phyloP scores from a whole-genome alignment of 768 basidiomycete species.

The Xerocomus brunneocitrinus region DNA sequence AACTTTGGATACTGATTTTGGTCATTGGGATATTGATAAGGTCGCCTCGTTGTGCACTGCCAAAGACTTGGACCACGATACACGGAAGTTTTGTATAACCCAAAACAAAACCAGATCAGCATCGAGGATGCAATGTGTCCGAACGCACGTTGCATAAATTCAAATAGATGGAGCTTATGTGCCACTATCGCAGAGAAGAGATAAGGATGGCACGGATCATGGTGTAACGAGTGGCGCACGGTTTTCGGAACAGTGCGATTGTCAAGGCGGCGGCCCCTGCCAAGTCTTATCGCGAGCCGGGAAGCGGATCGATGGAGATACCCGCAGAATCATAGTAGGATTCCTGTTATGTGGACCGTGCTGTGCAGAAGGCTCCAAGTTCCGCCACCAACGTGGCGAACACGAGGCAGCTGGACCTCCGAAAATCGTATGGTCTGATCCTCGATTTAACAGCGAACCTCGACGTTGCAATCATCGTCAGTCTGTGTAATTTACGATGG shows the following conservation, averaged over 20 bases:
- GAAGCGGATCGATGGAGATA: slow-evolving; percentile 10
- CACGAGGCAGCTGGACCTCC: slow-evolving; percentile 20
- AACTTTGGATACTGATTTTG: slow-evolving; percentile 5
- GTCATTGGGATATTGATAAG: slow-evolving; percentile 15
- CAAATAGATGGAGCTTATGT: slow-evolving; percentile 27
- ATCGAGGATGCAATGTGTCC: slow-evolving; percentile 28
- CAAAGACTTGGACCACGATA: slow-evolving; percentile 15
- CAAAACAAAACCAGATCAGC: slow-evolving; percentile 15
- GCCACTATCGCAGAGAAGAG: slow-evolving; percentile 19
- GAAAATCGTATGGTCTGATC: slow-evolving; percentile 6
- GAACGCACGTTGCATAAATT: slow-evolving; percentile 15
- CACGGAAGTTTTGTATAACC: slow-evolving; percentile 4
- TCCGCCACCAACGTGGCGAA: slow-evolving; percentile 18
- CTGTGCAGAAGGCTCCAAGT: slow-evolving; percentile 4
- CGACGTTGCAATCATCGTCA: slow-evolving; percentile 3
- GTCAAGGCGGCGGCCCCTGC: background rate
- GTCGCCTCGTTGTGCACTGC: slow-evolving; percentile 27
- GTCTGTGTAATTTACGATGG: slow-evolving; percentile 22
- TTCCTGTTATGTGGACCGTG: background rate
- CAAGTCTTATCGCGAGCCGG: slow-evolving; percentile 16
- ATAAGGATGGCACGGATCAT: slow-evolving; percentile 14
- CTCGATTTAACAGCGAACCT: slow-evolving; percentile 9
- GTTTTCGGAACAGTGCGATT: background rate
- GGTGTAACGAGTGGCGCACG: background rate
- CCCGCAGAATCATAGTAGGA: slow-evolving; percentile 1